Percentiles rank a stretch among this genome's conserved stretches.
These are phyloP conservation scores for Ogataea hybrid DNA, from an alignment of 1,139 yeast genomes.

Conservation along the genomic window DNA sequence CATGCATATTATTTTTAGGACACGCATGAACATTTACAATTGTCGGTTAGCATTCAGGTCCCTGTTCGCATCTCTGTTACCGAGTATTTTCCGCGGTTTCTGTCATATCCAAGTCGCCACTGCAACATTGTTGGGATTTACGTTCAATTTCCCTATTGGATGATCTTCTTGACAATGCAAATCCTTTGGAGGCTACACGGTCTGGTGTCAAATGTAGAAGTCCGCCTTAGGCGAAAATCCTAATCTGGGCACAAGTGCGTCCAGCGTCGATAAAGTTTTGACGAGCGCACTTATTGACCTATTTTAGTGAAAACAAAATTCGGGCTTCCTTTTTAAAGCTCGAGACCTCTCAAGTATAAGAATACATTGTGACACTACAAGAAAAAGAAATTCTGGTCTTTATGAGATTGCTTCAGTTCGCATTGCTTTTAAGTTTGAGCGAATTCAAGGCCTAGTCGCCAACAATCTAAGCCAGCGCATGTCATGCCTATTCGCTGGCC, in stretches of 20 bases:
- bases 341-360: too few species aligned
- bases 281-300: too few species aligned
- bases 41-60: not conserved
- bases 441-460: not conserved
- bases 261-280: not conserved
- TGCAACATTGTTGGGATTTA: too few species aligned
- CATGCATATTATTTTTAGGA: not conserved
- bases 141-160: too few species aligned
- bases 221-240: not conserved
- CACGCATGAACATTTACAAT: not conserved
- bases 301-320: too few species aligned
- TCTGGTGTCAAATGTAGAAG: not conserved
- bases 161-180: too few species aligned
- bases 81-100: not conserved
- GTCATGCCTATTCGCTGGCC: not conserved
- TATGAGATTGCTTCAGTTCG: not conserved
- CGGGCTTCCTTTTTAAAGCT: too few species aligned
- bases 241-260: not conserved
- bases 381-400: too few species aligned
- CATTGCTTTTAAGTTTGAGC: not conserved
- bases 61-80: not conserved
- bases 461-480: not conserved
- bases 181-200: not conserved
- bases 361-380: too few species aligned
- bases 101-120: too few species aligned